These are phyloP conservation scores for Trichoderma erinaceum DNA, from an alignment of 495 filamentous ascomycete genomes.

Conservation along the genomic window DNA sequence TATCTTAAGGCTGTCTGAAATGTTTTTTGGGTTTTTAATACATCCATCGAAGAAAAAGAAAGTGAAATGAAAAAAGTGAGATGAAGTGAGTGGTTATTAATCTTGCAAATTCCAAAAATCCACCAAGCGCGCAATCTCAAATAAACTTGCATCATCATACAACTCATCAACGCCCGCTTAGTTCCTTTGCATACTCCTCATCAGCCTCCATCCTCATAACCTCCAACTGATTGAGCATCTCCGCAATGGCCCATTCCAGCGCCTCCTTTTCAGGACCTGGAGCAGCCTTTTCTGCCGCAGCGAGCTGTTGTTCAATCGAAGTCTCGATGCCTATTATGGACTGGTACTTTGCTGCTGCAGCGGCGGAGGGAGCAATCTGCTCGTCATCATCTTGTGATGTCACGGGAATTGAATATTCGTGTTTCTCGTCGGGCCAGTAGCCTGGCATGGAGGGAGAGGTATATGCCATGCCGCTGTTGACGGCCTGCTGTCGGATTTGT, in stretches of 20 bases:
- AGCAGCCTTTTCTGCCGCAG: neutral
- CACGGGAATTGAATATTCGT: neutral
- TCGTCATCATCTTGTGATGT: neutral
- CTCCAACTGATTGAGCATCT: slow-evolving; percentile 21
- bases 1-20: no score
- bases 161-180: slow-evolving; percentile 19
- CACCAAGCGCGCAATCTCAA: neutral
- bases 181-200: slow-evolving; percentile 32
- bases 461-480: neutral
- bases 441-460: neutral
- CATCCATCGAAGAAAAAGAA: neutral
- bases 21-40: neutral
- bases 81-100: no score
- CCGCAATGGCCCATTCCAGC: neutral
- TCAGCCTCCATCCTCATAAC: slow-evolving; percentile 28
- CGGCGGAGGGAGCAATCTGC: neutral
- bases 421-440: slow-evolving; percentile 9
- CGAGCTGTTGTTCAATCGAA: neutral
- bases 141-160: no score
- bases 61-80: no score
- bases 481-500: neutral
- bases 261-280: neutral
- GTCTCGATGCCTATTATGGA: neutral
- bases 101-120: neutral
- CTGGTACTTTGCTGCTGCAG: neutral